A percentile compares a stretch with the other conserved stretches of the same genome.
Conservation (phyloP, 2,329 filamentous ascomycete genomes). For the Hortaea sp. region DNA sequence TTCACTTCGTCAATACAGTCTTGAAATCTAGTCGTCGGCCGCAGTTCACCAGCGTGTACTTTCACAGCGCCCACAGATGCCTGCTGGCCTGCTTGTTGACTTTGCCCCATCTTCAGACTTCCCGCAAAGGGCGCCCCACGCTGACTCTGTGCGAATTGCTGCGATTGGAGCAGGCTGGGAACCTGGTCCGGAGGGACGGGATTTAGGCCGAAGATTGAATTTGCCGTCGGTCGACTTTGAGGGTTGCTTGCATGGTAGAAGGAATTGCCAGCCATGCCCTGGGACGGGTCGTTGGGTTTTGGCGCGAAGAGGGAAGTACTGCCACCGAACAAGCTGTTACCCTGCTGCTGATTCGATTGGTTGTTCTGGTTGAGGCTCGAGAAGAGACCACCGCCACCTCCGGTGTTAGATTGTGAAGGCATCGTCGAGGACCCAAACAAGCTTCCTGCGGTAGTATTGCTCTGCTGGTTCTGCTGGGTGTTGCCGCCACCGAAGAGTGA, state of each 20-base stretch:
- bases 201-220: constrained; percentile 8
- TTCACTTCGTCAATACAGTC: constrained; percentile 78
- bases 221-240: background rate
- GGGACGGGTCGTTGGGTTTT: background rate
- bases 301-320: background rate
- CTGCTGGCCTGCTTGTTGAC: constrained; percentile 31
- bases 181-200: constrained; percentile 4
- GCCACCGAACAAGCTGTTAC: constrained; percentile 4
- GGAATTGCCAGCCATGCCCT: constrained; percentile 1
- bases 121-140: constrained; percentile 20
- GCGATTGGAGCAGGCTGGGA: constrained; percentile 9
- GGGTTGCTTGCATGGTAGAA: constrained; percentile 2
- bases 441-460: background rate
- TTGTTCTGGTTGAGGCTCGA: constrained; percentile 7
- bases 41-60: constrained; percentile 67
- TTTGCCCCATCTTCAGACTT: constrained; percentile 39
- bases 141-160: constrained; percentile 11
- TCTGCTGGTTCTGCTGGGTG: constrained; percentile 20
- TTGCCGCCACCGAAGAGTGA: constrained; percentile 21
- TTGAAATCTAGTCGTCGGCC: constrained; percentile 82
- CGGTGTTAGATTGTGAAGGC: constrained; percentile 17
- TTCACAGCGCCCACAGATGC: constrained; percentile 56
- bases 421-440: constrained; percentile 16
- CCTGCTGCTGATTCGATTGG: background rate
- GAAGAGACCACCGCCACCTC: constrained; percentile 16